Evolutionary conservation across 768 basidiomycete species (phyloP).

Genomic region (Phaffia australis): DNA sequence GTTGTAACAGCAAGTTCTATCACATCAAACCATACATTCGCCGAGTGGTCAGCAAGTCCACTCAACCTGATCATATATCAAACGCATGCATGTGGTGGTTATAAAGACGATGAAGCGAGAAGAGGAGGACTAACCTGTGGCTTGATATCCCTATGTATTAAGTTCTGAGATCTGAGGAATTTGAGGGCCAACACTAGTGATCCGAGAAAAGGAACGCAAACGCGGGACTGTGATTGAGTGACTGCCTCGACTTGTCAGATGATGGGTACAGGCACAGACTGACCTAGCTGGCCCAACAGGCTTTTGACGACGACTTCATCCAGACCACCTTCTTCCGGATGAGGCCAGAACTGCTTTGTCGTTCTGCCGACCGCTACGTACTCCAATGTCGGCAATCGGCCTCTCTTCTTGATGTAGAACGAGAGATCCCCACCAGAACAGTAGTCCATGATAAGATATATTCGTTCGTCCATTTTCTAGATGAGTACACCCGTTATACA

Average conservation of each 20-base stretch:
- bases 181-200: slow-evolving; percentile 77
- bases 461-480: slow-evolving; percentile 44
- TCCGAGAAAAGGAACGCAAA: not conserved
- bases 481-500: not conserved
- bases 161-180: slow-evolving; percentile 73
- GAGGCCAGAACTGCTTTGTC: slow-evolving; percentile 67
- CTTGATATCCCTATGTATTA: slow-evolving; percentile 96
- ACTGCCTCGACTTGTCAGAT: slow-evolving; percentile 11
- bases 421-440: slow-evolving; percentile 94
- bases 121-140: slow-evolving; percentile 53
- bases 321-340: slow-evolving; percentile 80
- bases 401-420: slow-evolving; percentile 95
- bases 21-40: not conserved
- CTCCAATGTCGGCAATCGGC: slow-evolving; percentile 76
- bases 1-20: slow-evolving; percentile 80
- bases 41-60: not conserved
- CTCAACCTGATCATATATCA: slow-evolving; percentile 3
- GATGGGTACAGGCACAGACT: slow-evolving; percentile 31
- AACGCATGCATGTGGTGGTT: too few relatives aligned
- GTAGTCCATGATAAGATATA: slow-evolving; percentile 93
- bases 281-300: slow-evolving; percentile 81
- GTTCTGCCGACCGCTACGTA: slow-evolving; percentile 47
- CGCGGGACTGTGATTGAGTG: not conserved
- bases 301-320: slow-evolving; percentile 82
- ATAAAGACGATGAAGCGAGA: not conserved